Base-by-base conservation (phyloP, 495 filamentous ascomycete species). In the Xylaria scruposa region DNA sequence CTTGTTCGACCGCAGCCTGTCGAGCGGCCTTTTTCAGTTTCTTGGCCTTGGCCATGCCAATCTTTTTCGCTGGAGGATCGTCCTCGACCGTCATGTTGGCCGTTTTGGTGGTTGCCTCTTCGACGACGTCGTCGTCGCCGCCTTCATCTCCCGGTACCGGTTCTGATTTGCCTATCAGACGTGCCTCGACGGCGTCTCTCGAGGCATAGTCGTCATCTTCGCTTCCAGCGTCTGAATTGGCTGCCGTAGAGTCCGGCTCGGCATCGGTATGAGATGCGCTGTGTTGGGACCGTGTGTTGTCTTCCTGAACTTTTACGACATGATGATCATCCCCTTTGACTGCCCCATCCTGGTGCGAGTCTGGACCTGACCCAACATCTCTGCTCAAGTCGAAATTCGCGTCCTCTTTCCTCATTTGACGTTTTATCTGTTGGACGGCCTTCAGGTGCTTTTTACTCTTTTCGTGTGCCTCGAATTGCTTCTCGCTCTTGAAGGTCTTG, bases 371-470 rank as follows among this genome's bases (percentile, higher is more conserved):
- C 26, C 29, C n/a, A 9, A n/a, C 21, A 13, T 47, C 49, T 8
- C 72, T 64, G 42, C 88, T 82, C 9, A 95, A 79, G 64, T 90
- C 82, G 6, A 94, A 77, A 40, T 79, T 79, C 59, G 85, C 82
- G 76, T 95, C 89, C 70, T 99, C 90, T 73, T 90, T 88, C 73
- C 84, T 87, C 95, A 99, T 98, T 80, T 95, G 90, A 75, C 89
- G 85, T 75, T 88, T 89, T 46, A 99, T 79, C 72, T 93, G 88
- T 71, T 93, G 89, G 6, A 97, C 87, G 4, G 93, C 92, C 77
- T 97, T 97, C 56, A 90, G 76, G 77, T 99, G 96, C 78, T 98
- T 98, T 78, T 97, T 98, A 83, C 94, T 97, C 81, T 91, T 92
- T 82, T 98, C 95, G 76, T 99, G 96, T n/a, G 92, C 90, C 77